phyloP scores from a whole-genome alignment of 2,329 filamentous ascomycete species.

The Teratosphaeria viscida region DNA sequence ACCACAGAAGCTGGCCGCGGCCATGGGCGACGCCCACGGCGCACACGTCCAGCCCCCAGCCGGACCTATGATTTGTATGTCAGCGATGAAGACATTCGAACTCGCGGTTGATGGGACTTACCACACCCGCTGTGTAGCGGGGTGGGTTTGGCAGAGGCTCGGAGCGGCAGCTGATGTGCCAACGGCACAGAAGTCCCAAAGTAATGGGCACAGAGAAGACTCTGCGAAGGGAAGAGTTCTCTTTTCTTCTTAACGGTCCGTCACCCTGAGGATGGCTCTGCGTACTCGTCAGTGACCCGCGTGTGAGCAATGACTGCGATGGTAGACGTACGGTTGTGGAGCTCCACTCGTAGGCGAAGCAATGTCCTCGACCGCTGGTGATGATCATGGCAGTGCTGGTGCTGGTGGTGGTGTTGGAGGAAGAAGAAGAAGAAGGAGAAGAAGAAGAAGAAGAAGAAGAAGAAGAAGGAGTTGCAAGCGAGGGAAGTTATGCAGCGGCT shows the following conservation, averaged over 20 bases:
- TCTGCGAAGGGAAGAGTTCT: background rate
- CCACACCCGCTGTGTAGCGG: background rate
- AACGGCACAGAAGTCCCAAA: background rate
- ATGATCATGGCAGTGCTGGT: background rate
- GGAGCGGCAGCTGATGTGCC: background rate
- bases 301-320: background rate
- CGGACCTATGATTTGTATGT: background rate
- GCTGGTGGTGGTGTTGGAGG: background rate
- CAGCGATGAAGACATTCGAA: background rate
- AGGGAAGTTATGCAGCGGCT: background rate
- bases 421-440: background rate
- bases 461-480: background rate
- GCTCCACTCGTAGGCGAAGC: background rate
- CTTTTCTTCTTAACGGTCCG: background rate
- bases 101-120: background rate
- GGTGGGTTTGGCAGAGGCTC: background rate
- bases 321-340: background rate
- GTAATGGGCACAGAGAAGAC: background rate
- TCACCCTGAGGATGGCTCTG: background rate
- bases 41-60: too few relatives aligned
- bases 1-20: too few relatives aligned
- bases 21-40: too few relatives aligned
- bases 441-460: background rate
- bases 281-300: background rate
- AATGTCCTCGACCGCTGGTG: background rate